Conservation (phyloP, 2,329 filamentous ascomycete species). For the Talaromyces sp. region DNA sequence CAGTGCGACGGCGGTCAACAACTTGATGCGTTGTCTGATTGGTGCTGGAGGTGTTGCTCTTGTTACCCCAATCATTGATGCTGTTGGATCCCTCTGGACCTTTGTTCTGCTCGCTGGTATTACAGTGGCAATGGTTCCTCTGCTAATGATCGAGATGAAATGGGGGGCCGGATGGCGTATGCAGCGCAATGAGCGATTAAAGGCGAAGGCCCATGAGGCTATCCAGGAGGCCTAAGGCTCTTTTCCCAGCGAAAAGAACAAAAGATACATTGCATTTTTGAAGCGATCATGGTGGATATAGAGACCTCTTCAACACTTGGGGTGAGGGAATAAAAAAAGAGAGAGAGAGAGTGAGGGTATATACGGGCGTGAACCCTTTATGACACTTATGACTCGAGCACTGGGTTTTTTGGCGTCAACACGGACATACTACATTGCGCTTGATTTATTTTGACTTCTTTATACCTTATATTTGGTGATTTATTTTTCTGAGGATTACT, state of each 20-base stretch:
- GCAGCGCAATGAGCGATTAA: slow-evolving; percentile 23
- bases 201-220: slow-evolving; percentile 10
- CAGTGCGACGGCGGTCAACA: slow-evolving; percentile 42
- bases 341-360: not conserved
- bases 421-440: not conserved
- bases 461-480: slow-evolving; percentile 1
- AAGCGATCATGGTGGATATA: not conserved
- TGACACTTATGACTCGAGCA: not conserved
- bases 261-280: not conserved
- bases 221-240: not conserved
- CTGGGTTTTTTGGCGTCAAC: not conserved
- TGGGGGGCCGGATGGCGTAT: slow-evolving; percentile 33
- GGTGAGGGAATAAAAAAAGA: not conserved
- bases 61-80: slow-evolving; percentile 36
- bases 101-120: slow-evolving; percentile 34
- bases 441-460: not conserved
- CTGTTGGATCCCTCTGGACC: slow-evolving; percentile 31
- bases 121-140: slow-evolving; percentile 26
- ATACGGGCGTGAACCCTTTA: not conserved
- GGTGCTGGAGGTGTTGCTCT: slow-evolving; percentile 39
- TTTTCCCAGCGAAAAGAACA: not conserved
- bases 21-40: slow-evolving; percentile 40
- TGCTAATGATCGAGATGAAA: slow-evolving; percentile 29
- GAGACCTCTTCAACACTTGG: not conserved
- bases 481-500: not conserved